Evolutionary conservation across 2,329 filamentous ascomycete genomes (phyloP).

Genomic region (Aspergillus amoenus): DNA sequence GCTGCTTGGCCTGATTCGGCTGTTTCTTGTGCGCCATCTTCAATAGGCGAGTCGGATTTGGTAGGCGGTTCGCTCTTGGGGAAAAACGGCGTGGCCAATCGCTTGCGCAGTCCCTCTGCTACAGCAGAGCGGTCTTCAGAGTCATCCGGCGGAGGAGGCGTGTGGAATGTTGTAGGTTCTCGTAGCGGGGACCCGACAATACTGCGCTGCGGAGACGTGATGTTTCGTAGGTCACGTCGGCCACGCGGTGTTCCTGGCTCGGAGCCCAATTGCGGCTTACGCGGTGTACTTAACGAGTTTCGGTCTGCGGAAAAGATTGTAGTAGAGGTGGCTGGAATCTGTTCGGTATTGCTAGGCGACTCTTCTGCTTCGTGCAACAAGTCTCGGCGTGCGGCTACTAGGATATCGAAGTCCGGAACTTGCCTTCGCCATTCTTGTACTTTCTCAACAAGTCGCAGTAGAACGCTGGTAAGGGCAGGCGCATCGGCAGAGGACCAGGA

Average conservation of each 20-base stretch:
- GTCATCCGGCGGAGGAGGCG: constrained; percentile 25
- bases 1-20: constrained; percentile 4
- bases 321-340: constrained; percentile 22
- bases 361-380: constrained; percentile 37
- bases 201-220: constrained; percentile 18
- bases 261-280: constrained; percentile 7
- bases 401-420: constrained; percentile 70
- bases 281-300: constrained; percentile 1
- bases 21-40: neutral
- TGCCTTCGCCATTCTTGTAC: constrained; percentile 61
- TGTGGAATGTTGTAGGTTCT: constrained; percentile 19
- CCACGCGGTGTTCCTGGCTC: constrained; percentile 26
- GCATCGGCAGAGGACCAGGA: constrained; percentile 49
- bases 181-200: constrained; percentile 24
- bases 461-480: constrained; percentile 52
- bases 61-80: constrained; percentile 8
- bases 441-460: constrained; percentile 63
- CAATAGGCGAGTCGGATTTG: neutral
- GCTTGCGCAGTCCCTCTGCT: constrained; percentile 34
- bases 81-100: constrained; percentile 35
- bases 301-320: constrained; percentile 14
- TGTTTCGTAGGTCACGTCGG: constrained; percentile 17
- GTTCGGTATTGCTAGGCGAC: constrained; percentile 19
- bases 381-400: constrained; percentile 60
- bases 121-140: constrained; percentile 24